phyloP scores from a whole-genome alignment of 495 filamentous ascomycete species.

The Acidomyces sp. region DNA sequence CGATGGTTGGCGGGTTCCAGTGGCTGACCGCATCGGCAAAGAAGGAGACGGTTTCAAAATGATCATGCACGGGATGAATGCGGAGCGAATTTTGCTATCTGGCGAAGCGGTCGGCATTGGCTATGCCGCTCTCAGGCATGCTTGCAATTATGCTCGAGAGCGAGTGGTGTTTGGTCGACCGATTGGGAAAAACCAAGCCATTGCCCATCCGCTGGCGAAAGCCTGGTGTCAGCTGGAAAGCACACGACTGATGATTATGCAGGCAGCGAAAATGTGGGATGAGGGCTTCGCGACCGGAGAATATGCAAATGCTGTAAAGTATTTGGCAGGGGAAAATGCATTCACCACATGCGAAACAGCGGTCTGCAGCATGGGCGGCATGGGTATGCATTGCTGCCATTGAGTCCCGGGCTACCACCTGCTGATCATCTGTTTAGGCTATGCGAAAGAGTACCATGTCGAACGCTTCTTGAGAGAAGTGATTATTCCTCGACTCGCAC shows the following conservation, averaged over 20 bases:
- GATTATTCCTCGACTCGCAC: conserved; percentile 23
- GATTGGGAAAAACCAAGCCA: conserved; percentile 24
- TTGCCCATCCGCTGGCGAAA: conserved; percentile 22
- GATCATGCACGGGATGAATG: conserved; percentile 28
- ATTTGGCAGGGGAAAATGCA: conserved; percentile 21
- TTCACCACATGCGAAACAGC: conserved; percentile 24
- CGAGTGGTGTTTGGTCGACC: conserved; percentile 24
- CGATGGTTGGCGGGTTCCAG: conserved; percentile 22
- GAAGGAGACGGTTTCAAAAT: conserved; percentile 25
- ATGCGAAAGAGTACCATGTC: conserved; percentile 23
- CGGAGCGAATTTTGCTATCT: conserved; percentile 22
- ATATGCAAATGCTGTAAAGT: conserved; percentile 25
- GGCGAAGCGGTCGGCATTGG: conserved; percentile 24
- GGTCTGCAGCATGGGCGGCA: conserved; percentile 21
- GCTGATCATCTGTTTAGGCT: too few species aligned
- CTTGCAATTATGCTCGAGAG: conserved; percentile 20
- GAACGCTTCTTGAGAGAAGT: conserved; percentile 25
- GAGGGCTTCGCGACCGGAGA: conserved; percentile 21
- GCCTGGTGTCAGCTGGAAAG: conserved; percentile 22
- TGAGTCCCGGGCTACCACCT: too few species aligned
- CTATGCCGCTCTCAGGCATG: conserved; percentile 22
- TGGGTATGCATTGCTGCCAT: too few species aligned
- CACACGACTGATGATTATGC: conserved; percentile 22
- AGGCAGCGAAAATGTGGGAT: conserved; percentile 25
- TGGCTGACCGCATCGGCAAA: conserved; percentile 18